Base-by-base conservation (phyloP, 2,329 filamentous ascomycete species). In the Aureobasidium sp. region DNA sequence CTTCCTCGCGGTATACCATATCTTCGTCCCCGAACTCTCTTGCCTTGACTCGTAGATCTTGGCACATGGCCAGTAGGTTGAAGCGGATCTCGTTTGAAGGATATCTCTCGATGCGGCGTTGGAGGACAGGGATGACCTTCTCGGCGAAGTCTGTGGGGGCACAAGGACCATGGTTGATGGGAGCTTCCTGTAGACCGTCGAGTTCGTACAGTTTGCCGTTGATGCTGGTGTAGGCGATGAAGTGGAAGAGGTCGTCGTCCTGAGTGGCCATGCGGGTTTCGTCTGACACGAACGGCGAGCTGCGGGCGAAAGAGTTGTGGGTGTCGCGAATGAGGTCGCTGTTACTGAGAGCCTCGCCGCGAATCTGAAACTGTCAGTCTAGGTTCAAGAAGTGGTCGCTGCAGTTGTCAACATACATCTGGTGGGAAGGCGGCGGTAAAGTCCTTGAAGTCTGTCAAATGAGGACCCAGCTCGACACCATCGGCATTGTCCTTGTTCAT, bases 231-330 rank as follows among this genome's bases (percentile, higher is more conserved):
- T 99, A 99, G 27, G 92, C 94, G 69, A 99, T 91, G 75, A 99
- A 99, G 78, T 99, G 94, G 77, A 95, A 99, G 32, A 93, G 90
- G 71, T 97, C 94, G 69, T 96, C 91, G 61, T 90, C 81, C 64
- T 86, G 86, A 16, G 82, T 83, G 15, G 83, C 83, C 11, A 85
- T 79, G 11, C 87, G 83, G 67, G 88, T 84, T 64, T 91, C 95
- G 81, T 99, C 94, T 74, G 96, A 91, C 59, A 90, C 86, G 72
- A 99, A 99, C 3, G 94, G 94, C 63, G 88, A 95, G 64, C 88
- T 89, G 65, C 88, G 83, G 48, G 92, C 90, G 75, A 97, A 96
- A 64, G 88, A 89, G 75, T 97, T 97, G 80, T 97, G 92, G 60
- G 90, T 89, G 71, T 78, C 77, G 62, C 79, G 76, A 63, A 81